phyloP scores from a whole-genome alignment of 2,329 filamentous ascomycete species.

The Clonostachys byssicola region DNA sequence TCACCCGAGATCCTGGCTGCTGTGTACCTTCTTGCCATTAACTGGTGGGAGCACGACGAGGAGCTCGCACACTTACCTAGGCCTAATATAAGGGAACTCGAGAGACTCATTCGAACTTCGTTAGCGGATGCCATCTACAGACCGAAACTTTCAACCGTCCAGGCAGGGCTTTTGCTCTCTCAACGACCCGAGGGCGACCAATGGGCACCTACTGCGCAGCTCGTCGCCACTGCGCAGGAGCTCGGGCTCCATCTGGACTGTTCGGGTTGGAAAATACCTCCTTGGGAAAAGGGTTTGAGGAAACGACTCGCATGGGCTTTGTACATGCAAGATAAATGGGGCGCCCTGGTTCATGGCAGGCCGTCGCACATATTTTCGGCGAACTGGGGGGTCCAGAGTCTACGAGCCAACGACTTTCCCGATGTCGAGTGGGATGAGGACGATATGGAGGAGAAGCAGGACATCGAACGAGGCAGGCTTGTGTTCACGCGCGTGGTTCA shows the following conservation, averaged over 20 bases:
- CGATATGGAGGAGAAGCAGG: conserved; percentile 56
- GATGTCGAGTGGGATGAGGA: conserved; percentile 66
- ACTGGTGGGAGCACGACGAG: conserved; percentile 79
- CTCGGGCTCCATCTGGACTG: conserved; percentile 87
- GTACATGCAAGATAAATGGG: conserved; percentile 94
- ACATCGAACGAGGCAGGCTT: conserved; percentile 63
- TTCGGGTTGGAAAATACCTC: conserved; percentile 79
- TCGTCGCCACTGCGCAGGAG: conserved; percentile 84
- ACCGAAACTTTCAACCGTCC: conserved; percentile 77
- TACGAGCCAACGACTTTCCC: conserved; percentile 67
- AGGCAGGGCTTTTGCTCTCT: conserved; percentile 70
- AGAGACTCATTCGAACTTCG: conserved; percentile 68
- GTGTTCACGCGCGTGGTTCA: conserved; percentile 74
- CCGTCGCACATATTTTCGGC: conserved; percentile 68
- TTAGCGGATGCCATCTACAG: conserved; percentile 74
- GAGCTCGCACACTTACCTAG: conserved; percentile 59
- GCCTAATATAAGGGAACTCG: conserved; percentile 70
- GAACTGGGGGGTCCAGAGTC: conserved; percentile 72
- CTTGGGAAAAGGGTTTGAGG: conserved; percentile 80
- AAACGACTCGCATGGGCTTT: conserved; percentile 87
- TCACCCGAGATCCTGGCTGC: conserved; percentile 74
- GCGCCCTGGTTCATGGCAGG: conserved; percentile 76
- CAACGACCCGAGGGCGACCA: conserved; percentile 75
- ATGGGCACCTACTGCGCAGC: conserved; percentile 80
- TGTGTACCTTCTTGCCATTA: conserved; percentile 80